Conservation (phyloP, 768 basidiomycete species). For the Chalciporus chontae region DNA sequence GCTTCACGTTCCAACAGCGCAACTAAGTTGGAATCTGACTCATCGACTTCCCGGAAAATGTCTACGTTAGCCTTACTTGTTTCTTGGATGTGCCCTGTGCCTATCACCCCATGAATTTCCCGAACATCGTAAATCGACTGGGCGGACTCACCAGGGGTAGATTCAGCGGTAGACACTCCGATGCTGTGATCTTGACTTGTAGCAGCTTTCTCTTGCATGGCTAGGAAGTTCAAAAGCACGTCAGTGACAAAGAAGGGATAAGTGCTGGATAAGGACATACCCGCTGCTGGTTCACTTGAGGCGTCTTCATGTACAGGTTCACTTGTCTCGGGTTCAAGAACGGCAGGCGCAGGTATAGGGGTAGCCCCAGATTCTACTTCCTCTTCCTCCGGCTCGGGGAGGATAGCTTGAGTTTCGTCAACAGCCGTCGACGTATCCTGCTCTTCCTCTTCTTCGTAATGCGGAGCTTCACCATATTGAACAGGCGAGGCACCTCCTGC, state of each 20-base stretch:
- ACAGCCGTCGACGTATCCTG: conserved; percentile 15
- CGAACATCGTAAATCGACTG: background rate
- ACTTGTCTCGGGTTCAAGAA: conserved; percentile 8
- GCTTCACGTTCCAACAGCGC: conserved; percentile 28
- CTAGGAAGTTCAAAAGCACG: conserved; percentile 2
- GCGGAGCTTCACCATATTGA: conserved; percentile 17
- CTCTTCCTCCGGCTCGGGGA: conserved; percentile 13
- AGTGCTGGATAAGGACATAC: conserved; percentile 5
- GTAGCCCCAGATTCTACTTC: conserved; percentile 10
- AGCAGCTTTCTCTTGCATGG: background rate
- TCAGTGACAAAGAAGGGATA: background rate
- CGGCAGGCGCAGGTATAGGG: conserved; percentile 5
- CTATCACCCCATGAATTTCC: conserved; percentile 4
- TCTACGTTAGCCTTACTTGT: conserved; percentile 5
- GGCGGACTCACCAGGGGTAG: conserved; percentile 9
- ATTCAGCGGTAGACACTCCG: conserved; percentile 5
- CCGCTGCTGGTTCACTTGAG: background rate
- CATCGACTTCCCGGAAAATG: conserved; percentile 18
- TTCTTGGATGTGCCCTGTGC: conserved; percentile 12
- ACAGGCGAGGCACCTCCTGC: conserved; percentile 12
- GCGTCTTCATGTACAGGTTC: background rate
- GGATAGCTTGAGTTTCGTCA: conserved; percentile 14
- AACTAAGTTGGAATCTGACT: conserved; percentile 28
- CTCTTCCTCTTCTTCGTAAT: conserved; percentile 24
- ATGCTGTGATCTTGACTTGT: background rate